A percentile compares a stretch with the other conserved stretches of the same genome.
These are phyloP conservation scores for Phytophthora vignae DNA, from an alignment of 352 stramenopile species.

Conservation along the genomic window DNA sequence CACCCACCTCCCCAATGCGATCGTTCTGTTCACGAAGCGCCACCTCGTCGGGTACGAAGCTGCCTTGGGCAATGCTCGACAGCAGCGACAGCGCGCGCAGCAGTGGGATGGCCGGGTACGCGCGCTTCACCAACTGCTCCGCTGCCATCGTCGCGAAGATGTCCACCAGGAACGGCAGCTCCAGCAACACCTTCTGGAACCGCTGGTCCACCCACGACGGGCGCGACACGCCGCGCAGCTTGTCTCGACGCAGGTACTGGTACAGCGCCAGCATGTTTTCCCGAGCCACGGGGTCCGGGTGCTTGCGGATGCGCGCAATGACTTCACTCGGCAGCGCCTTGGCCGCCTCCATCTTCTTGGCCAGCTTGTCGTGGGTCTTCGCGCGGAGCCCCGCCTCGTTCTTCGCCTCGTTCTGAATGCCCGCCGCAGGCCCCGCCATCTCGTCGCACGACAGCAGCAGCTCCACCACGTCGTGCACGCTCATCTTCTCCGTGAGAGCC, in stretches of 20 bases:
- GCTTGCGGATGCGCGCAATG: constrained; percentile 81
- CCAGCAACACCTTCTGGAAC: constrained; percentile 72
- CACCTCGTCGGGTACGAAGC: constrained; percentile 66
- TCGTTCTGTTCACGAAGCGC: constrained; percentile 67
- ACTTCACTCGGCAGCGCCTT: constrained; percentile 69
- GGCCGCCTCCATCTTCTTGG: constrained; percentile 84
- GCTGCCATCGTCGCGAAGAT: constrained; percentile 70
- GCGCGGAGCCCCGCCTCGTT: constrained; percentile 59
- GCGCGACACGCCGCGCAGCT: constrained; percentile 70
- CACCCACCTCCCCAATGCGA: constrained; percentile 38
- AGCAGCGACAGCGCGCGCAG: constrained; percentile 67
- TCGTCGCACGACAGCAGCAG: constrained; percentile 79
- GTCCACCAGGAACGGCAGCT: constrained; percentile 83
- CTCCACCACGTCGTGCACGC: constrained; percentile 83
- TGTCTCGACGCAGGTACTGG: constrained; percentile 76
- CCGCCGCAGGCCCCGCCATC: constrained; percentile 61
- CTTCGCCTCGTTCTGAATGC: constrained; percentile 45
- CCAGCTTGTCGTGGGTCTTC: constrained; percentile 79
- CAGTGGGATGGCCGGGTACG: constrained; percentile 62
- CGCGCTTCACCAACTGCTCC: constrained; percentile 75
- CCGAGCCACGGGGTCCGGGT: constrained; percentile 67
- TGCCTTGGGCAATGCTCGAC: constrained; percentile 77
- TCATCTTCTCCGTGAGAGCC: constrained; percentile 74
- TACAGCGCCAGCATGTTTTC: constrained; percentile 90
- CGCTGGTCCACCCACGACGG: constrained; percentile 74